Base-by-base conservation (phyloP, 768 basidiomycete genomes). In the Chalciporus chontae region DNA sequence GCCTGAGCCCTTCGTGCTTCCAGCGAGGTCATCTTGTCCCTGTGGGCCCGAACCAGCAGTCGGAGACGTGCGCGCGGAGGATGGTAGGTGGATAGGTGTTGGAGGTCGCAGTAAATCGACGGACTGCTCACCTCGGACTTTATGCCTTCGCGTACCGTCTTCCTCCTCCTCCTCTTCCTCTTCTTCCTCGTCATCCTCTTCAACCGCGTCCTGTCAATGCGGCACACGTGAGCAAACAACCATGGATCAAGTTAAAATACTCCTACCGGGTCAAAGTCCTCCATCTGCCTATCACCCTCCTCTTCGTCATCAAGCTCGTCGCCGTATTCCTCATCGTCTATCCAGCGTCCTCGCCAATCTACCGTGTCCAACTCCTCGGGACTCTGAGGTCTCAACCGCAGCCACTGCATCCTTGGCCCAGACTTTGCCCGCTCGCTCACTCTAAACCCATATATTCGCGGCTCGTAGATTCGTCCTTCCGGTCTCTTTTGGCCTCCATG, bases 331-430 rank as follows among this genome's bases (percentile, higher is more conserved):
- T 85, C 85, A 17, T 85, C 84, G 13, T 81, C 80, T 53, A 90
- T 82, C 91, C 93, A 97, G 43, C 88, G 73, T 6, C 94, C 94
- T 50, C 88, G 78, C 83, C 85, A 92, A 66, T 96, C 94, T 26
- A 96, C 94, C 61, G 77, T 73, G 58, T 94, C 91, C 60, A 97
- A 68, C 59, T 94, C 91, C 47, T 80, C 79, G 2, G 84, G 78
- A 50, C 76, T 83, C 66, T 87, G 84, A 27, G 95, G 95, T 51
- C 95, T 76, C 68, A 93, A 67, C 47, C 96, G 77, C 68, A 98
- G 69, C 96, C 96, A 99, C 62, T 87, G 85, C 94, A 99, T 98
- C 51, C 96, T 78, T 13, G 96, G 96, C 5, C 96, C 96, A 59
- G 83, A 90, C 67, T 92, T 89, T 10, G 96, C 93, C 45, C 90